Percentiles rank a stretch among this genome's conserved stretches.
Evolutionary conservation across 129 eudicot genomes (phyloP).

Genomic region (Silybum marianum): DNA sequence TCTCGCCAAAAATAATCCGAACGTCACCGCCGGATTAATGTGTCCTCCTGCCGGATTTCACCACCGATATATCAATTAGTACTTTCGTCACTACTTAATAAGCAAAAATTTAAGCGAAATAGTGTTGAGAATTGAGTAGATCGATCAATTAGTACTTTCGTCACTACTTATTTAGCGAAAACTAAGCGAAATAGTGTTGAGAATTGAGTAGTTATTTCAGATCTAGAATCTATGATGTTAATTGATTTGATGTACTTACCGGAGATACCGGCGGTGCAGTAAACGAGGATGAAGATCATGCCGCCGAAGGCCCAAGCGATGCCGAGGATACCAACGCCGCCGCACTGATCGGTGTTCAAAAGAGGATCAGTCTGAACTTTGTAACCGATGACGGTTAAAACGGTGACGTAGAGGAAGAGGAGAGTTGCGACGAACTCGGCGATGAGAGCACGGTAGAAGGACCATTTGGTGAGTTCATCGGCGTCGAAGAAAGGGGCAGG

Average conservation of each 20-base stretch:
- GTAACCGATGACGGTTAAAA: constrained; percentile 84
- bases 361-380: constrained; percentile 47
- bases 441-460: constrained; percentile 71
- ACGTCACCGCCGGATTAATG: constrained; percentile 93
- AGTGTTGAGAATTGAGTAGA: neutral
- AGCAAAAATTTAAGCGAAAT: neutral
- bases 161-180: too few species aligned
- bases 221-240: too few species aligned
- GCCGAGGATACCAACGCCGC: constrained; percentile 93
- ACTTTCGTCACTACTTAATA: neutral
- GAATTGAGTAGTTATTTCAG: too few species aligned
- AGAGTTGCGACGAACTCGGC: constrained; percentile 89
- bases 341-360: constrained; percentile 54
- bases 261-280: constrained; percentile 98
- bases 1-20: constrained; percentile 76
- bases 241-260: constrained; percentile 41
- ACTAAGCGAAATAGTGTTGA: too few species aligned
- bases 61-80: neutral
- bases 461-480: constrained; percentile 73
- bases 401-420: constrained; percentile 75
- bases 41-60: constrained; percentile 71
- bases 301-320: constrained; percentile 99
- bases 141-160: too few species aligned
- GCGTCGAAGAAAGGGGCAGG: constrained; percentile 62
- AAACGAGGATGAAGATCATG: constrained; percentile 94